phyloP scores from a whole-genome alignment of 768 basidiomycete species.

The Cyathus striatus region DNA sequence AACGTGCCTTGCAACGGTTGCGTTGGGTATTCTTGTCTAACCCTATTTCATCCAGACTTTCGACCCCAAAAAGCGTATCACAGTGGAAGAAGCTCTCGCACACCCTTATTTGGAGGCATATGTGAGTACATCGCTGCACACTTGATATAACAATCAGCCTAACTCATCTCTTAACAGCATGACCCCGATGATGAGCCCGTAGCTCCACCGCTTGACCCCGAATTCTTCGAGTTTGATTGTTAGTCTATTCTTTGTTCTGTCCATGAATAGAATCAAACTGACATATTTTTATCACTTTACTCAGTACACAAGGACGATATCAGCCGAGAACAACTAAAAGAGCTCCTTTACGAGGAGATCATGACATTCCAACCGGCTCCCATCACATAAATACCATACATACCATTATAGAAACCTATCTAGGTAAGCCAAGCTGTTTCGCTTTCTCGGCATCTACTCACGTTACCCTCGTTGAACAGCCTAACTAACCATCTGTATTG shows the following conservation, averaged over 20 bases:
- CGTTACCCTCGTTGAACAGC: background rate
- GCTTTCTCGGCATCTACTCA: background rate
- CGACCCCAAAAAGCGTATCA: constrained; percentile 95
- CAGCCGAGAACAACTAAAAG: constrained; percentile 92
- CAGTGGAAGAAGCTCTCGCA: constrained; percentile 90
- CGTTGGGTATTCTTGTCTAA: too few species aligned
- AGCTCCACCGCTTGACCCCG: constrained; percentile 90
- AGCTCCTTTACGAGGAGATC: constrained; percentile 92
- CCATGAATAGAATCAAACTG: background rate
- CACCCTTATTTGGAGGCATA: constrained; percentile 96
- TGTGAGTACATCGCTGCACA: constrained; percentile 34
- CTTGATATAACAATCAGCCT: constrained; percentile 2
- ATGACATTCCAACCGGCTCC: constrained; percentile 73
- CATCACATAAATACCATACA: constrained; percentile 29
- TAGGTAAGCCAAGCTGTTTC: background rate
- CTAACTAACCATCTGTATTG: background rate
- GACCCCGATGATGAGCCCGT: constrained; percentile 96
- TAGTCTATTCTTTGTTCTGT: constrained; percentile 22
- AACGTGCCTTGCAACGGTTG: too few species aligned
- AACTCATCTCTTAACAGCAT: constrained; percentile 44
- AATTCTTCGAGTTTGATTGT: constrained; percentile 98
- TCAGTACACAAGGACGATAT: constrained; percentile 94
- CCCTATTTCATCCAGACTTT: constrained; percentile 59
- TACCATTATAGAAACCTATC: background rate
- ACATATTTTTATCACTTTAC: constrained; percentile 1